A percentile compares a stretch with the other conserved stretches of the same genome.
phyloP scores from a whole-genome alignment of 2,329 filamentous ascomycete species.

The Fusarium luffae region DNA sequence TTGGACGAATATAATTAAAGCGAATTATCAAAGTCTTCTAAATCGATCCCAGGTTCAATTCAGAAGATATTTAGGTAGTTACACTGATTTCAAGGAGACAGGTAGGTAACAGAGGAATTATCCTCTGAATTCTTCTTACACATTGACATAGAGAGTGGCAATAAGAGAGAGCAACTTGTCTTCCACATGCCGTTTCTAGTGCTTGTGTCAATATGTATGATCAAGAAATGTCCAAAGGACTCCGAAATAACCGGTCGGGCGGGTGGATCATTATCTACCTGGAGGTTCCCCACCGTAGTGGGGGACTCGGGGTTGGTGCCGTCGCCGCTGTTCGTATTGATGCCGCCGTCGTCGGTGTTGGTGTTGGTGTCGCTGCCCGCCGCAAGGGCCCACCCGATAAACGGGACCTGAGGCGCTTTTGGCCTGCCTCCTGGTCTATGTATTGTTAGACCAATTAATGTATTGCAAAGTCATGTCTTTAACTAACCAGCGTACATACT shows the following conservation, averaged over 20 bases:
- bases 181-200: too few relatives aligned
- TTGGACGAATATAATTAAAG: background rate
- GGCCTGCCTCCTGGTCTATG: background rate
- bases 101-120: background rate
- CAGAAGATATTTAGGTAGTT: background rate
- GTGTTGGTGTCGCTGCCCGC: too few relatives aligned
- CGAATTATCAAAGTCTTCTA: accelerated
- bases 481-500: background rate
- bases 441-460: background rate
- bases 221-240: too few relatives aligned
- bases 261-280: background rate
- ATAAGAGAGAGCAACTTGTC: background rate
- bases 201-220: too few relatives aligned
- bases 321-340: too few relatives aligned
- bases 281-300: background rate
- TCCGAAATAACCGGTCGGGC: background rate
- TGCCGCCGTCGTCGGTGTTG: too few relatives aligned
- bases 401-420: background rate
- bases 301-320: background rate
- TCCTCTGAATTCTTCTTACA: background rate
- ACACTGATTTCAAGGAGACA: background rate
- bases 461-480: background rate
- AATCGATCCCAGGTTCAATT: accelerated
- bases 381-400: background rate
- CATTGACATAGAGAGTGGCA: accelerated